Base-by-base conservation (phyloP, 257 asterid genomes). In the Mentha longifolia region DNA sequence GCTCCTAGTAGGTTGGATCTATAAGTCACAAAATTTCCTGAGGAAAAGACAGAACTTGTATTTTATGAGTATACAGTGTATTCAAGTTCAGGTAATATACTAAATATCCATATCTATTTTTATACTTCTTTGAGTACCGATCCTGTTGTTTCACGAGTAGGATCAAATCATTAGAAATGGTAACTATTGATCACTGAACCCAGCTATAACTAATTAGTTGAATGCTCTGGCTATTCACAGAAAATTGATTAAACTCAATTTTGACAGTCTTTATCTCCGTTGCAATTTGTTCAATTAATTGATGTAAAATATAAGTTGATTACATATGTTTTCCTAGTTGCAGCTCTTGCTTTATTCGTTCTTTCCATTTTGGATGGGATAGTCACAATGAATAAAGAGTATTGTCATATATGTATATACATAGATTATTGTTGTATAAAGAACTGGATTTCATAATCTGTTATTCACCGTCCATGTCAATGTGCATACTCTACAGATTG, bases 21-120 rank as follows among this genome's bases (percentile, higher is more conserved):
- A 9, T 39, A 33, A 20, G 41, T 43, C 28, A 42, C 9, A 55
- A 16, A 1, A 33, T 37, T 41, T 41, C 45, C 52, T 63, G 71
- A 78, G 33, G 63, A n/a, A 75, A 65, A 22, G 49, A 43, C 42
- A 54, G n/a, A 43, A 9, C n/a, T 39, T 67, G 16, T 31, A 46
- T 70, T 74, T 39, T 63, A 20, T 73, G 72, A 56, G 14, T 83
- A 31, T 31, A n/a, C n/a, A 94, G 98, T 97, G 98, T 63, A 87
- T 94, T 79, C 96, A 94, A 91, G 97, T 94, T 80, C 97, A 87
- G 74, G 98, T n/a, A 94, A 61, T 94, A 93, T 78, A 84, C 74
- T 25, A 45, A 22, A 28, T 64, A 71, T 67, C 35, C 33, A 37
- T 71, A 54, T 31, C 46, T 49, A 12, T 71, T 67, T 39, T 35